Conservation (phyloP, 2,329 filamentous ascomycete genomes). For the Penicillium sp. region DNA sequence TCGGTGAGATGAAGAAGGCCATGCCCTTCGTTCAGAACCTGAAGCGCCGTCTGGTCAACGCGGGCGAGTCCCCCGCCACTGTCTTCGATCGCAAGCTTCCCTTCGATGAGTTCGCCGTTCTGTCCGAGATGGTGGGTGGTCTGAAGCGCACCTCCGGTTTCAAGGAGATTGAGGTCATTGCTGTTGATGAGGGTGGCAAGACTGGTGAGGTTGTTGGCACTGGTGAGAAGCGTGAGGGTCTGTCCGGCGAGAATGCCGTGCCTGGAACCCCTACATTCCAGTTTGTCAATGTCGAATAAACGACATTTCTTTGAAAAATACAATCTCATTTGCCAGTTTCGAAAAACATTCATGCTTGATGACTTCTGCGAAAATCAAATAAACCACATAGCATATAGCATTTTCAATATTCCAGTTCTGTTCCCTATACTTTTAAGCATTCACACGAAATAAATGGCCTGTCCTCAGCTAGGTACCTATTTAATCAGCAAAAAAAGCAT, state of each 20-base stretch:
- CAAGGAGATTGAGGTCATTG: slow-evolving; percentile 69
- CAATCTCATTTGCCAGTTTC: slow-evolving; percentile 8
- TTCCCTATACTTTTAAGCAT: background rate
- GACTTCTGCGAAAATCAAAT: slow-evolving; percentile 24
- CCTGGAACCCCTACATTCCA: slow-evolving; percentile 79
- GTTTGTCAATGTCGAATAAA: slow-evolving; percentile 72
- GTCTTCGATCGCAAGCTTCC: slow-evolving; percentile 82
- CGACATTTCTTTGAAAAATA: slow-evolving; percentile 1
- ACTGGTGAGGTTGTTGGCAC: slow-evolving; percentile 45
- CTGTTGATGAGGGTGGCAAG: slow-evolving; percentile 61
- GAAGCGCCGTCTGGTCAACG: slow-evolving; percentile 73
- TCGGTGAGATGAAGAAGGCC: slow-evolving; percentile 84
- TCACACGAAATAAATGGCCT: too few species aligned
- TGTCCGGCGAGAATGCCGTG: slow-evolving; percentile 72
- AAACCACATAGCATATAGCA: slow-evolving; percentile 17
- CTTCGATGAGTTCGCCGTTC: slow-evolving; percentile 78
- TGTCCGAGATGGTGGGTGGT: slow-evolving; percentile 74
- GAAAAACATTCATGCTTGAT: slow-evolving; percentile 23
- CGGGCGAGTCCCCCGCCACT: slow-evolving; percentile 62
- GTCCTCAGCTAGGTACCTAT: too few species aligned
- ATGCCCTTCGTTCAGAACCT: slow-evolving; percentile 93
- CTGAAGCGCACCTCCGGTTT: slow-evolving; percentile 75
- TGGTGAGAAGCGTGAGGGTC: slow-evolving; percentile 57
- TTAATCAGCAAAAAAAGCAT: too few species aligned
- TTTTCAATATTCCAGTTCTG: slow-evolving; percentile 14